These are phyloP conservation scores for Gaeumannomyces sp. DNA, from an alignment of 2,329 filamentous ascomycete species.

Conservation along the genomic window DNA sequence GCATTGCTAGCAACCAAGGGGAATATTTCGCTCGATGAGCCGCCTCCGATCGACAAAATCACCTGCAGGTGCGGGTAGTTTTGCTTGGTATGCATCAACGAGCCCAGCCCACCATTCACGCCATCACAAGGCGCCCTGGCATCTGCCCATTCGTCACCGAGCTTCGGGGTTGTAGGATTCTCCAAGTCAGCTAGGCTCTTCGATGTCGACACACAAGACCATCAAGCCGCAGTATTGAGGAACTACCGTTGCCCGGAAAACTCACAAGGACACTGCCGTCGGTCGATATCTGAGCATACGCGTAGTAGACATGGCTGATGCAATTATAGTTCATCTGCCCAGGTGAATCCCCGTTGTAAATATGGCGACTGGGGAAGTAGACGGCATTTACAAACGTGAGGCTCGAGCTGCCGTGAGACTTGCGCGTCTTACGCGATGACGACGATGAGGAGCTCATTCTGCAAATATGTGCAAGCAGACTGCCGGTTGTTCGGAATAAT, in stretches of 20 bases:
- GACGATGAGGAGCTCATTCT: slow-evolving; percentile 25
- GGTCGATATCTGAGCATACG: slow-evolving; percentile 66
- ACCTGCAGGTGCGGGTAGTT: slow-evolving; percentile 65
- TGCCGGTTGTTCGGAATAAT: background rate
- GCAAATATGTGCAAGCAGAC: background rate
- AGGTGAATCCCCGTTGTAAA: slow-evolving; percentile 68
- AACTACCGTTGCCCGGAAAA: slow-evolving; percentile 15
- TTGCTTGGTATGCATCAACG: slow-evolving; percentile 66
- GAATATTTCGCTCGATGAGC: slow-evolving; percentile 58
- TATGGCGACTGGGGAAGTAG: slow-evolving; percentile 75
- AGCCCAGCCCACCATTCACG: slow-evolving; percentile 63
- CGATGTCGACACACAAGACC: background rate
- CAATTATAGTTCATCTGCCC: slow-evolving; percentile 68
- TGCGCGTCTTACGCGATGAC: slow-evolving; percentile 37
- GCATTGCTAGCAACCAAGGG: slow-evolving; percentile 58
- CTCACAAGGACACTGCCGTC: slow-evolving; percentile 72
- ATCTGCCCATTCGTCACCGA: slow-evolving; percentile 77
- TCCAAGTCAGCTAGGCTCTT: slow-evolving; percentile 3
- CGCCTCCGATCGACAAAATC: slow-evolving; percentile 72
- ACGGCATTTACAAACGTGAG: slow-evolving; percentile 67
- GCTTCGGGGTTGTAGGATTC: slow-evolving; percentile 35
- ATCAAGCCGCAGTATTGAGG: background rate
- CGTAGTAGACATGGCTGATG: slow-evolving; percentile 77
- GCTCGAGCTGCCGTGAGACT: slow-evolving; percentile 37
- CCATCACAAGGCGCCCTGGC: slow-evolving; percentile 66